Evolutionary conservation across 495 filamentous ascomycete species (phyloP), one percentile per base, ranked within the genome.

Genomic region (Penicillium odoratum): DNA sequence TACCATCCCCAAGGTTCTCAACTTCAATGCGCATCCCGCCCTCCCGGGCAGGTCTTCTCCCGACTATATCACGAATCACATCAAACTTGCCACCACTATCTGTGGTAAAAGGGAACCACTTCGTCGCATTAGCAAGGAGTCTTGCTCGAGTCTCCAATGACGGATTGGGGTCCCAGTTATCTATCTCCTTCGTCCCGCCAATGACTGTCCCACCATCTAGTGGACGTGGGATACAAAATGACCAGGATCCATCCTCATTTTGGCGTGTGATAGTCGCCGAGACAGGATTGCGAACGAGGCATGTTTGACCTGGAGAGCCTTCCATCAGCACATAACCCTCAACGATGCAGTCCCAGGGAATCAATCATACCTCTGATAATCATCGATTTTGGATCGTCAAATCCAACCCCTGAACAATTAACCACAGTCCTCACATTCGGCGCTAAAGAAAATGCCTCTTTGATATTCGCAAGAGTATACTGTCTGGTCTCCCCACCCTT

Each of bases 201-300:
- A 88, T 82, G 26, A 87, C 72, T 0, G 84, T 87, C 0, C 84
- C 85, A 1, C 84, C 83, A 5, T 79, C 74, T 21, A 84, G 79
- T 3, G 78, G 79, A 1, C 85, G 79, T 3, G 85, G 83, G 3
- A 88, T 80, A 51, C 72, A 81, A 64, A 87, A 87, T 16, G 78
- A 81, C 83, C 83, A 87, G 30, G 69, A 74, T 0, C 84, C 84
- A 61, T 86, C 81, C 0, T 73, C 68, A 53, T 85, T 82, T 58
- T 87, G 80, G 31, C 81, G 66, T 42, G 85, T 87, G n/a, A 87
- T 71, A 0, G 85, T 85, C 21, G 66, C 70, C 62, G 78, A 40
- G 72, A 72, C 53, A 67, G 82, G 55, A 56, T 79, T 79, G 8
- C 75, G 71, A 38, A 79, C 73, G 21, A 79, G 73, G 53, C 75